A percentile compares a stretch with the other conserved stretches of the same genome.
Conservation (phyloP, 768 basidiomycete genomes). For the Pulveroboletus sp. region DNA sequence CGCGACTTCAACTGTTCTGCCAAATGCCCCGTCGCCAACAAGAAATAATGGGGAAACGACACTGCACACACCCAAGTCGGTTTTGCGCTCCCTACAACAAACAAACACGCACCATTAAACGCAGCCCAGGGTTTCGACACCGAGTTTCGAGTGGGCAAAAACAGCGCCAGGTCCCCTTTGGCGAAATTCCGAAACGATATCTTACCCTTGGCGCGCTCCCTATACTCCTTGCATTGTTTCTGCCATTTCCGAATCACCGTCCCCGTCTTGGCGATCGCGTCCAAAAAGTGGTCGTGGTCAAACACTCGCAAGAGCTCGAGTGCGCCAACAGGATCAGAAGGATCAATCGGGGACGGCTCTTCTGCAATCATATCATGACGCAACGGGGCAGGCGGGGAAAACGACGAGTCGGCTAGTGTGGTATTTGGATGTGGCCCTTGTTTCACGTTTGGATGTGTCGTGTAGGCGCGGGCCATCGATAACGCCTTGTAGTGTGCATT, state of each 20-base stretch:
- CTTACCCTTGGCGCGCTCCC: slow-evolving; percentile 94
- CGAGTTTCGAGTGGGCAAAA: slow-evolving; percentile 93
- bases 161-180: slow-evolving; percentile 93
- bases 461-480: slow-evolving; percentile 56
- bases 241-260: slow-evolving; percentile 94
- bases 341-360: slow-evolving; percentile 76
- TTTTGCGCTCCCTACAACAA: neutral
- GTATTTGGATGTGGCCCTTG: slow-evolving; percentile 31
- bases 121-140: slow-evolving; percentile 96
- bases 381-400: slow-evolving; percentile 45
- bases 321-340: slow-evolving; percentile 68
- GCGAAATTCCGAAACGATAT: slow-evolving; percentile 95
- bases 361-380: slow-evolving; percentile 49
- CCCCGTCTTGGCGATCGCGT: slow-evolving; percentile 78
- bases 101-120: slow-evolving; percentile 75
- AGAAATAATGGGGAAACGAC: slow-evolving; percentile 96
- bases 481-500: slow-evolving; percentile 74
- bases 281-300: slow-evolving; percentile 83
- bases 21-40: slow-evolving; percentile 81
- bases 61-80: slow-evolving; percentile 46
- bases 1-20: slow-evolving; percentile 87
- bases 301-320: slow-evolving; percentile 69
- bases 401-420: slow-evolving; percentile 49
- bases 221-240: slow-evolving; percentile 94
- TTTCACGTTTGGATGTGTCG: slow-evolving; percentile 49